A percentile compares a stretch with the other conserved stretches of the same genome.
Evolutionary conservation across 495 filamentous ascomycete species (phyloP).

Genomic region (Pyrenopolyporus hunteri): DNA sequence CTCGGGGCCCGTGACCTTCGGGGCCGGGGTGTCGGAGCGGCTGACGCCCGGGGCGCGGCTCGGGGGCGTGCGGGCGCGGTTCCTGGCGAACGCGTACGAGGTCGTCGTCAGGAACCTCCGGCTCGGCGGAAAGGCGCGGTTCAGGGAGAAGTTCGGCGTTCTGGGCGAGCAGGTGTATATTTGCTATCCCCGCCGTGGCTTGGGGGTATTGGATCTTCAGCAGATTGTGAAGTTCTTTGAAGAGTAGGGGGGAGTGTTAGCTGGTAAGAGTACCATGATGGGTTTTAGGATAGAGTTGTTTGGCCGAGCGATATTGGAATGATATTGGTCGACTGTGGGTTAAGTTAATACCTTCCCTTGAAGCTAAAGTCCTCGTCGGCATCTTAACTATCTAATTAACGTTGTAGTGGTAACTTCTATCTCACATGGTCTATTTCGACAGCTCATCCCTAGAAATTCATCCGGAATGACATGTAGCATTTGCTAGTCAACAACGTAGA

Average conservation of each 20-base stretch:
- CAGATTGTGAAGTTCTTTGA: constrained; percentile 16
- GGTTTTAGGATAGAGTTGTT: background rate
- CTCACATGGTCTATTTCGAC: no score
- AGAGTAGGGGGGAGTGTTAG: no score
- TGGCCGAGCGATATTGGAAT: no score
- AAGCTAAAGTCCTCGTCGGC: no score
- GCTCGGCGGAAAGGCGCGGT: constrained; percentile 71
- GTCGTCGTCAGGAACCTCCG: constrained; percentile 69
- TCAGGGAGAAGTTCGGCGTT: constrained; percentile 72
- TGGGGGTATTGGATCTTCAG: constrained; percentile 5
- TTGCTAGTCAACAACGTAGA: no score
- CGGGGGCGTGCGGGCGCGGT: constrained; percentile 64
- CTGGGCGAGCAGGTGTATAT: constrained; percentile 69
- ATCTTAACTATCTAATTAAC: no score
- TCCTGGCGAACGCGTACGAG: constrained; percentile 69
- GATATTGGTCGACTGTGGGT: no score
- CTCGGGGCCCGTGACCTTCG: constrained; percentile 66
- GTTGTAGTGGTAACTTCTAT: no score
- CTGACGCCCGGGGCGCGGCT: constrained; percentile 69
- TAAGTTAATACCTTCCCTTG: no score
- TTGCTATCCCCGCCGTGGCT: constrained; percentile 56
- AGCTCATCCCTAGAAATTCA: no score
- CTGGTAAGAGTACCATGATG: no score
- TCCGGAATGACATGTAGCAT: no score
- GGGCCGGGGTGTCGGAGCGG: constrained; percentile 63